A percentile compares a stretch with the other conserved stretches of the same genome.
phyloP scores from a whole-genome alignment of 176 grass and related monocot genomes.

The Triticum timopheevii region DNA sequence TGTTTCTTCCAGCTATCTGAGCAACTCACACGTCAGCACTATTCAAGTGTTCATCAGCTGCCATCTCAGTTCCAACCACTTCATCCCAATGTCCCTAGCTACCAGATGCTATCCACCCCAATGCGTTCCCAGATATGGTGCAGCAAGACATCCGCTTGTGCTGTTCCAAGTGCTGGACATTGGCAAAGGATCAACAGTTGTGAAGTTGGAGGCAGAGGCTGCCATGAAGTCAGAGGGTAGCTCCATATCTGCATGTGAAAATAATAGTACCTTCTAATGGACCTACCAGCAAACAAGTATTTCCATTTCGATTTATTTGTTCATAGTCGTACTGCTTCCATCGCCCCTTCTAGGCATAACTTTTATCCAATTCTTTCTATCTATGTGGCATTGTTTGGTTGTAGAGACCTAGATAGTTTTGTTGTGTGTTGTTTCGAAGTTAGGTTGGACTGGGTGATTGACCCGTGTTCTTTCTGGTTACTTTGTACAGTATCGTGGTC shows the following conservation, averaged over 20 bases:
- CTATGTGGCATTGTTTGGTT: slow-evolving; percentile 50
- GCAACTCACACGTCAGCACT: slow-evolving; percentile 36
- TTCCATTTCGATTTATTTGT: slow-evolving; percentile 52
- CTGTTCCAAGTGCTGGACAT: slow-evolving; percentile 71
- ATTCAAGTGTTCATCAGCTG: slow-evolving; percentile 53
- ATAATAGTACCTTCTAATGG: slow-evolving; percentile 67
- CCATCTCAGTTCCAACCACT: slow-evolving; percentile 54
- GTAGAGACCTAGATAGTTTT: slow-evolving; percentile 40
- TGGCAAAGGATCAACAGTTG: slow-evolving; percentile 55
- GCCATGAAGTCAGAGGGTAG: slow-evolving; percentile 64
- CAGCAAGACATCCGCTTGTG: slow-evolving; percentile 68
- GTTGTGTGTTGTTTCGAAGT: slow-evolving; percentile 30
- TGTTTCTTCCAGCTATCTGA: slow-evolving; percentile 64
- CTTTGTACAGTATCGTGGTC: slow-evolving; percentile 15
- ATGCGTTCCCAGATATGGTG: slow-evolving; percentile 68
- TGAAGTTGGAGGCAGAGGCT: slow-evolving; percentile 64
- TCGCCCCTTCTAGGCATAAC: slow-evolving; percentile 22
- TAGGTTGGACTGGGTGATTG: not conserved
- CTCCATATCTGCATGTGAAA: slow-evolving; percentile 71
- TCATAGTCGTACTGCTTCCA: slow-evolving; percentile 46
- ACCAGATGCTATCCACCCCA: slow-evolving; percentile 59
- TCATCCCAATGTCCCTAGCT: slow-evolving; percentile 38
- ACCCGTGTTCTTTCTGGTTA: not conserved
- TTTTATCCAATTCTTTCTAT: slow-evolving; percentile 64
- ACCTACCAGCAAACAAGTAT: slow-evolving; percentile 20